These are phyloP conservation scores for Torulaspora microellipsoides DNA, from an alignment of 805 yeast genomes.

Conservation along the genomic window DNA sequence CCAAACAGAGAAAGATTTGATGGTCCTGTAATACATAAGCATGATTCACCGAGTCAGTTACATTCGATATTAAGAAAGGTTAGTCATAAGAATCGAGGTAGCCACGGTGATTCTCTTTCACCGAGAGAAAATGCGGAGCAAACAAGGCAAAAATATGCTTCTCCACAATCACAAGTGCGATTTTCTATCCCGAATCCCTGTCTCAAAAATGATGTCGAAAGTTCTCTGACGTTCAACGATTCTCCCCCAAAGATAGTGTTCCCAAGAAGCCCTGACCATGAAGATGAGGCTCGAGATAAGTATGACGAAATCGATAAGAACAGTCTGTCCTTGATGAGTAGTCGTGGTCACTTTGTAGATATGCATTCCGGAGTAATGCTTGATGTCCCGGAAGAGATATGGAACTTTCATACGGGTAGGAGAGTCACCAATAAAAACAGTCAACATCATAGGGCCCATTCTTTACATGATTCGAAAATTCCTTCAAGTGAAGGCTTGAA, in stretches of 20 bases:
- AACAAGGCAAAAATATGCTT: constrained; percentile 1
- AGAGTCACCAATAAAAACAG: constrained; percentile 1
- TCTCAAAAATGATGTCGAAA: background rate
- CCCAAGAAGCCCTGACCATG: constrained; percentile 17
- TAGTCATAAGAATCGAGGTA: no score
- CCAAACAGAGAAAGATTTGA: constrained; percentile 3
- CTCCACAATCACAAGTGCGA: constrained; percentile 28
- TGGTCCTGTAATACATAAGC: background rate
- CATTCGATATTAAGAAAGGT: constrained; percentile 6
- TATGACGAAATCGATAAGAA: background rate
- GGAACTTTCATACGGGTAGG: constrained; percentile 25
- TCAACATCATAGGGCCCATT: constrained; percentile 8
- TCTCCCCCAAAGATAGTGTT: constrained; percentile 32
- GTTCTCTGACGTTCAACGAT: background rate
- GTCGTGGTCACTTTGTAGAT: constrained; percentile 25
- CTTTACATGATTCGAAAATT: background rate
- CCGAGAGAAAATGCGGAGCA: background rate
- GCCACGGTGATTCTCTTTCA: background rate
- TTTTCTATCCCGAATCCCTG: constrained; percentile 28
- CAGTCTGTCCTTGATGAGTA: background rate
- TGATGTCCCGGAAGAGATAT: constrained; percentile 30
- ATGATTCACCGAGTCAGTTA: constrained; percentile 4
- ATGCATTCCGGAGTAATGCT: constrained; percentile 28
- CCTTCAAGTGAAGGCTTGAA: no score
- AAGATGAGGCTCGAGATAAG: background rate